phyloP scores from a whole-genome alignment of 1,139 yeast species.

The Blastobotrys elegans region DNA sequence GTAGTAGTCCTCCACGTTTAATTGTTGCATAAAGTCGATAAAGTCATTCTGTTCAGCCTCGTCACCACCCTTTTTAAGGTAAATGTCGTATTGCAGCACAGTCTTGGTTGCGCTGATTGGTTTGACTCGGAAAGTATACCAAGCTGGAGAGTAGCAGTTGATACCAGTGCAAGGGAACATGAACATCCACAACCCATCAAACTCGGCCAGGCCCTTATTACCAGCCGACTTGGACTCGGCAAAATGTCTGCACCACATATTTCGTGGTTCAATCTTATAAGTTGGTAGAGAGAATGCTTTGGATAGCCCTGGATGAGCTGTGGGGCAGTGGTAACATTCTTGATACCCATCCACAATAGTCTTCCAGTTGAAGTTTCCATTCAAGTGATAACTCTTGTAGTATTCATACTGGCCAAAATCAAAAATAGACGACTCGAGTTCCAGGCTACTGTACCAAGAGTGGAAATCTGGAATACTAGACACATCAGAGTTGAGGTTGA shows the following conservation, averaged over 20 bases:
- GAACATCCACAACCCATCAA: constrained; percentile 15
- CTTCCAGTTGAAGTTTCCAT: constrained; percentile 13
- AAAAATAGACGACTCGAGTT: constrained; percentile 7
- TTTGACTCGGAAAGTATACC: constrained; percentile 11
- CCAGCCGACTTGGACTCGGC: constrained; percentile 6
- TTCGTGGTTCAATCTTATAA: constrained; percentile 9
- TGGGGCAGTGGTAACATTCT: constrained; percentile 14
- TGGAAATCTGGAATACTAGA: constrained; percentile 6
- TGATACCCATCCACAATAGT: constrained; percentile 14
- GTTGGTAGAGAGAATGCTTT: constrained; percentile 11
- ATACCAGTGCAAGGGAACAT: constrained; percentile 13
- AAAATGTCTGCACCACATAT: constrained; percentile 13
- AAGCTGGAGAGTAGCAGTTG: constrained; percentile 15
- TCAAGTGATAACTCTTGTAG: constrained; percentile 9
- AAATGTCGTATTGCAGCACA: constrained; percentile 11
- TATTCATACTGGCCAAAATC: constrained; percentile 12
- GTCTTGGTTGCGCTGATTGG: constrained; percentile 11
- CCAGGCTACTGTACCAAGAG: constrained; percentile 5
- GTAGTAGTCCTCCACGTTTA: constrained; percentile 12
- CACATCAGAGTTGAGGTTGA: constrained; percentile 6
- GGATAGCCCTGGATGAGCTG: constrained; percentile 14
- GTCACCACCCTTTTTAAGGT: constrained; percentile 8
- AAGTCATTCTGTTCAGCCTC: constrained; percentile 6
- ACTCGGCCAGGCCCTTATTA: constrained; percentile 7
- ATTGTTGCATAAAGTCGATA: constrained; percentile 13